Evolutionary conservation across 2,329 filamentous ascomycete species (phyloP), one percentile per base, ranked within the genome.

Genomic region (Penicillium fuscoglaucum): DNA sequence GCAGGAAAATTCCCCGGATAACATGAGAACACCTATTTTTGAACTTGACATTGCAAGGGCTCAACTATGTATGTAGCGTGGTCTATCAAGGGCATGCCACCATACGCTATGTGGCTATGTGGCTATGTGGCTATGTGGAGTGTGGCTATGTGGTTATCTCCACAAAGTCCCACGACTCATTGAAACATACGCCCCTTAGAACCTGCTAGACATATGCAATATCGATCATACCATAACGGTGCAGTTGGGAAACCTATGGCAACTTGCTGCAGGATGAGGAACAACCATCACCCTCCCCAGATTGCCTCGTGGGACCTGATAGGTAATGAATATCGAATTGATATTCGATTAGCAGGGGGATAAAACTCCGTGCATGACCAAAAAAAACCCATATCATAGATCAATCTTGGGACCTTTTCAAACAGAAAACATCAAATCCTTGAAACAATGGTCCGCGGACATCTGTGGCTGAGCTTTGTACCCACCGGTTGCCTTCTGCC

Each of bases 401-500:
- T 41, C 5, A 47, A 28, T 7, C 1, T 33, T 33, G 13, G 13
- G 31, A 37, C 29, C 29, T 37, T 17, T n/a, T 4, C 7, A 4
- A 3, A 37, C 9, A 19, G 37, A 10, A 39, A 19, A n/a, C 17
- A 39, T 39, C 35, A 39, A n/a, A 39, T 9, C n/a, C 2, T 9
- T 3, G 10, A 31, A 33, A 50, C n/a, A 15, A n/a, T 44, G 48
- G 33, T 46, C 41, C 41, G n/a, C 47, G 26, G 28, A 21, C 40
- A 26, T 45, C 31, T 46, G 47, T 26, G 40, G 31, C 40, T 33
- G 41, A n/a, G 29, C 13, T 24, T 47, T 9, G 40, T 41, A n/a
- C 49, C 43, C 47, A 46, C 40, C 26, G 29, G 55, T 52, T 52
- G 48, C 55, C 49, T 53, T 40, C 21, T 10, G 29, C 28, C 28